Percentiles rank a stretch among this genome's conserved stretches.
Evolutionary conservation across 2,329 filamentous ascomycete genomes (phyloP).

Genomic region (Pleoardoris graminearum): DNA sequence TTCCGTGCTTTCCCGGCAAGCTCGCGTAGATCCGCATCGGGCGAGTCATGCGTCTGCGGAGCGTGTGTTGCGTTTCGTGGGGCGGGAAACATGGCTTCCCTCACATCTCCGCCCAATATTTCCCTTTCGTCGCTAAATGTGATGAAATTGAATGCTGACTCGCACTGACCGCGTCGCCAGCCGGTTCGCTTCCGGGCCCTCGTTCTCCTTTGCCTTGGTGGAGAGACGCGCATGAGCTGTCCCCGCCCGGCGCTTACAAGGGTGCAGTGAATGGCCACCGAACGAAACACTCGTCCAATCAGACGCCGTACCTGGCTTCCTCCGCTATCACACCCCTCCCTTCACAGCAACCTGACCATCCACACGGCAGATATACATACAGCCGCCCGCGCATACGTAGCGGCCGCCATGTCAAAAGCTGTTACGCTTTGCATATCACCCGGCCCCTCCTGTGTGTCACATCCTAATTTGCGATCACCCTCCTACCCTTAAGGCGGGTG

Average conservation of each 20-base stretch:
- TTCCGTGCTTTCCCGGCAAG: conserved; percentile 6
- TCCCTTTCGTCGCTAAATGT: neutral
- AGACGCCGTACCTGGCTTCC: conserved; percentile 16
- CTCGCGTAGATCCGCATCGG: conserved; percentile 5
- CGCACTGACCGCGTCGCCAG: conserved; percentile 3
- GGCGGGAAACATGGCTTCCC: conserved; percentile 5
- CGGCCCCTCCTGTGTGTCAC: conserved; percentile 32
- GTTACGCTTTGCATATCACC: conserved; percentile 30
- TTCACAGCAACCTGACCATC: conserved; percentile 1
- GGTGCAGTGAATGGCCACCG: conserved; percentile 36
- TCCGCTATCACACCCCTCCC: conserved; percentile 29
- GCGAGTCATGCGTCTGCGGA: neutral
- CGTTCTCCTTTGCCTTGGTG: conserved; percentile 2
- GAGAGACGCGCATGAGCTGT: conserved; percentile 13
- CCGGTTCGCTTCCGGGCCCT: conserved; percentile 1
- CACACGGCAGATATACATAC: conserved; percentile 26
- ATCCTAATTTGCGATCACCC: conserved; percentile 20
- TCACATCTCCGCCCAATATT: neutral
- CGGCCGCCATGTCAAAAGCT: conserved; percentile 26
- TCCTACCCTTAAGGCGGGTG: conserved; percentile 19
- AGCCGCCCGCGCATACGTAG: conserved; percentile 21
- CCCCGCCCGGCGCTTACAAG: conserved; percentile 42
- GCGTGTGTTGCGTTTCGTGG: neutral
- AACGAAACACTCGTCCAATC: conserved; percentile 38
- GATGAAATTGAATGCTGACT: neutral